Conservation (phyloP, 371 early-diverging fungal genomes). For the Actinomortierella wolfii region DNA sequence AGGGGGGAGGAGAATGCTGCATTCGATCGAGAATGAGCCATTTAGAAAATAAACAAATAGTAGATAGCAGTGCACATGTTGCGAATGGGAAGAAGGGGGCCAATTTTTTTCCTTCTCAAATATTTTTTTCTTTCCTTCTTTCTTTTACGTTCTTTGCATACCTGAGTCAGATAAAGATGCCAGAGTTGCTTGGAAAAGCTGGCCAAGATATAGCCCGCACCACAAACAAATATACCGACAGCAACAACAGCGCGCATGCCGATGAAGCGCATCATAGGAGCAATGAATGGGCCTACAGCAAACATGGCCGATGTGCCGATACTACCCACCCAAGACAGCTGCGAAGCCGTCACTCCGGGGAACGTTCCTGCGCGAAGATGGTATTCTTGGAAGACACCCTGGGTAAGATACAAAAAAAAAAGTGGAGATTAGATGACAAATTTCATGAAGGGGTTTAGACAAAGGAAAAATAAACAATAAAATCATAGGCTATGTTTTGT, state of each 20-base stretch:
- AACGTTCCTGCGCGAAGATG: slow-evolving; percentile 32
- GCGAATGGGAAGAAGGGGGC: too few species aligned
- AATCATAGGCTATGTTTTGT: too few species aligned
- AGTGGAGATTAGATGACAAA: slow-evolving; percentile 48
- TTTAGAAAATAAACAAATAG: too few species aligned
- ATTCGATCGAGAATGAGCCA: too few species aligned
- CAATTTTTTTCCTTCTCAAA: too few species aligned
- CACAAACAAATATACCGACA: slow-evolving; percentile 58
- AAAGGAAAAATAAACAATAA: slow-evolving; percentile 36
- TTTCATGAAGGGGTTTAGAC: slow-evolving; percentile 17
- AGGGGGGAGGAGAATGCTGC: too few species aligned
- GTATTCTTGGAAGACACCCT: slow-evolving; percentile 57
- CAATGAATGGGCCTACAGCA: slow-evolving; percentile 60
- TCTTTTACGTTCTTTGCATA: neutral
- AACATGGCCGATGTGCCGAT: slow-evolving; percentile 52
- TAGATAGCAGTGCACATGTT: too few species aligned
- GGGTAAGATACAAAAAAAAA: slow-evolving; percentile 51
- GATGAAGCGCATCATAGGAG: slow-evolving; percentile 61
- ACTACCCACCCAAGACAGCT: slow-evolving; percentile 62
- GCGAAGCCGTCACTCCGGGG: slow-evolving; percentile 42
- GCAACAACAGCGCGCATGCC: slow-evolving; percentile 64
- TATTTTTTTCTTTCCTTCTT: too few species aligned
- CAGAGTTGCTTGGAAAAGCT: slow-evolving; percentile 60
- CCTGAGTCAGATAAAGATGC: slow-evolving; percentile 69
- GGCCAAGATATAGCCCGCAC: slow-evolving; percentile 57